Evolutionary conservation across 768 basidiomycete species (phyloP).

Genomic region (Tricholoma saponaceum): DNA sequence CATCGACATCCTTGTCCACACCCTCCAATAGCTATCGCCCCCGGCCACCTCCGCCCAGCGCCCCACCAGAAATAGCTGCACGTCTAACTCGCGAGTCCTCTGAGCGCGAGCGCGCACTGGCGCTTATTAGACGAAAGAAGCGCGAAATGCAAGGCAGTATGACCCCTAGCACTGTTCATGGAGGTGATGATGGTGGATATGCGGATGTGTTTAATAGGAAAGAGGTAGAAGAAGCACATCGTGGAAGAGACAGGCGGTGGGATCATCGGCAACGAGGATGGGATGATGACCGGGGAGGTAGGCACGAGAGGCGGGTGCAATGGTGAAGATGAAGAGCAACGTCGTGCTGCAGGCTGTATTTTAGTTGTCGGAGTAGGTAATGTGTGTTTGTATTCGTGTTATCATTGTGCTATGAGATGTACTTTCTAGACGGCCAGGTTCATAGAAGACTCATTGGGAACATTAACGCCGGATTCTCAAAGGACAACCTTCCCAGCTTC

Average conservation of each 20-base stretch:
- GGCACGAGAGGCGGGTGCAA: not conserved
- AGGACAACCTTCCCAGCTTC: too few species aligned
- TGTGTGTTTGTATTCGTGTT: too few species aligned
- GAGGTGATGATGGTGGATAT: slow-evolving; percentile 47
- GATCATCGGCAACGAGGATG: slow-evolving; percentile 19
- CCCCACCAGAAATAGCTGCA: slow-evolving; percentile 44
- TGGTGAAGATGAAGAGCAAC: not conserved
- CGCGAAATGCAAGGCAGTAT: slow-evolving; percentile 59
- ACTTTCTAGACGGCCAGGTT: too few species aligned
- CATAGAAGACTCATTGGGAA: too few species aligned
- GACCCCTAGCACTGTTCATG: slow-evolving; percentile 68
- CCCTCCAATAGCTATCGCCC: slow-evolving; percentile 12
- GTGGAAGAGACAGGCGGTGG: slow-evolving; percentile 36
- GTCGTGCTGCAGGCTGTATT: not conserved
- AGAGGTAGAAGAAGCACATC: slow-evolving; percentile 72
- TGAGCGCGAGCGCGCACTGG: slow-evolving; percentile 73
- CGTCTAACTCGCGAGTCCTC: slow-evolving; percentile 70
- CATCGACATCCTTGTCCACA: slow-evolving; percentile 16
- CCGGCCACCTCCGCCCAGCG: slow-evolving; percentile 17
- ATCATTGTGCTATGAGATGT: too few species aligned
- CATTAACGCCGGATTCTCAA: too few species aligned
- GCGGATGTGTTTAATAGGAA: slow-evolving; percentile 65
- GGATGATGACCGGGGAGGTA: slow-evolving; percentile 6
- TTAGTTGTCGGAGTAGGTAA: not conserved
- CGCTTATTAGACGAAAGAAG: slow-evolving; percentile 62